phyloP scores from a whole-genome alignment of 805 yeast species.

The Jamesozyma lodderae region DNA sequence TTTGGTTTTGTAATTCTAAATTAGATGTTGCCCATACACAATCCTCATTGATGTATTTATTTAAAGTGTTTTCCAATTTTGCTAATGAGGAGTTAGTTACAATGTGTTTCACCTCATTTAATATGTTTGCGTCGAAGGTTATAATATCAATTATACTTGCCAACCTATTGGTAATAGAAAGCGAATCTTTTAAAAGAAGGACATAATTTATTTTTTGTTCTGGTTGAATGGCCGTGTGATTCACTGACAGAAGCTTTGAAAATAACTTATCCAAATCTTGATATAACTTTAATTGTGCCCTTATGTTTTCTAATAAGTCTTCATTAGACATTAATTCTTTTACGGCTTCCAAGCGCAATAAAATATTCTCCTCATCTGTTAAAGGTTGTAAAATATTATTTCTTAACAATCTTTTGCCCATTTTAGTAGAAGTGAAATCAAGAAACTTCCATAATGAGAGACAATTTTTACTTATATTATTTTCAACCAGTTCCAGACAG shows the following conservation, averaged over 20 bases:
- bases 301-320: conserved; percentile 9
- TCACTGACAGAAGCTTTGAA: conserved; percentile 28
- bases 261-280: conserved; percentile 38
- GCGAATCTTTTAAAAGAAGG: conserved; percentile 33
- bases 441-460: conserved; percentile 31
- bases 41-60: conserved; percentile 35
- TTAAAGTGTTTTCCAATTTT: conserved; percentile 21
- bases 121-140: conserved; percentile 10
- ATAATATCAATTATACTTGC: conserved; percentile 9
- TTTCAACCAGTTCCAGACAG: conserved; percentile 34
- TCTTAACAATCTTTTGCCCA: conserved; percentile 38
- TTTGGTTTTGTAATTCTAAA: conserved; percentile 36
- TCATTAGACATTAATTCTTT: conserved; percentile 27
- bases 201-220: conserved; percentile 36
- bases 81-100: conserved; percentile 20
- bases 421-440: conserved; percentile 35
- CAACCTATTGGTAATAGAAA: conserved; percentile 19
- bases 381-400: conserved; percentile 41
- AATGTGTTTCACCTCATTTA: conserved; percentile 27
- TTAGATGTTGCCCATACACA: conserved; percentile 34
- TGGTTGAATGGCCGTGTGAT: conserved; percentile 19
- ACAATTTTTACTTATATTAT: conserved; percentile 25
- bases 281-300: conserved; percentile 20
- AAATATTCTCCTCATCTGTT: conserved; percentile 32
- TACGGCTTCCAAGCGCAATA: conserved; percentile 32